Base-by-base conservation (phyloP, 2,329 filamentous ascomycete genomes). In the Aspergillus sp. region DNA sequence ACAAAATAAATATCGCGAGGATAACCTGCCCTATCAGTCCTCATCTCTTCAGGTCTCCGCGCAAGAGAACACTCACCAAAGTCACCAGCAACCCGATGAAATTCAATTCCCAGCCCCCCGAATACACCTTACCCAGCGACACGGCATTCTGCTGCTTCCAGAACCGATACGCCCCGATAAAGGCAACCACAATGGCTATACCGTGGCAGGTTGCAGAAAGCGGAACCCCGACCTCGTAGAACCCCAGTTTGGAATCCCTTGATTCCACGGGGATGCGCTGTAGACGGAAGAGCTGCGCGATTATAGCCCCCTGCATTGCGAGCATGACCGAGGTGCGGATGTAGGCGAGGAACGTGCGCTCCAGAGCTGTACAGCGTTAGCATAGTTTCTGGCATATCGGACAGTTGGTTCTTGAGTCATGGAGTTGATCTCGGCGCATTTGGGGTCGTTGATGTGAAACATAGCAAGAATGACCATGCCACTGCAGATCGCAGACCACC, bases 261-360 rank as follows among this genome's bases (percentile, higher is more conserved):
- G 33, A 7, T 1, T 30, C 15, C 3, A 24, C 30, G 2, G 37
- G 19, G 19, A 6, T 29, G 16, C 36, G 39, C 47, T 79, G 69
- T 3, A 80, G 62, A 13, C 71, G 67, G 45, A 82, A 83, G 5
- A 86, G 68, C 49, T 86, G 81, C 0, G 79, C 75, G 16, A 80
- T 69, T 3, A 75, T 46, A 2, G 80, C 72, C 12, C 80, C 79
- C 13, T 77, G 61, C 60, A 83, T 78, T 10, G 79, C 76, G 24
- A 85, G 64, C n/a, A 72, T 68, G 24, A 82, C 58, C 0, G 78
- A 82, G 2, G 80, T 86, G 13, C 81, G 73, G 17, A 85, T 67
- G 53, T 85, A 86, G 17, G 71, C 78, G 12, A 86, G 71, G 50
- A 80, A 86, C 12, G 81, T 86, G 35, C 81, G 68, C 57, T 86